phyloP scores from a whole-genome alignment of 202 grass and related monocot species.

The Elaeis oleifera region DNA sequence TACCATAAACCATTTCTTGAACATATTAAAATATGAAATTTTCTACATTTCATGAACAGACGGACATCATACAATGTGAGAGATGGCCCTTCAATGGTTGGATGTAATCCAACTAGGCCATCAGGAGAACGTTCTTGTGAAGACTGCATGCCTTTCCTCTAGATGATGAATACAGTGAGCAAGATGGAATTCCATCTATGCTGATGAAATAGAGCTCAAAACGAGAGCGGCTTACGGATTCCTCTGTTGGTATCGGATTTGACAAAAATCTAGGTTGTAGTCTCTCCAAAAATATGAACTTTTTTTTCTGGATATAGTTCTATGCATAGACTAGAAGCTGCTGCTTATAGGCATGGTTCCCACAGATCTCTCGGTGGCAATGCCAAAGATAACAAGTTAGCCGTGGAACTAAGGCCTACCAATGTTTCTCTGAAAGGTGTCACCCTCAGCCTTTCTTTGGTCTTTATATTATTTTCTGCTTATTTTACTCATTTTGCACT shows the following conservation, averaged over 20 bases:
- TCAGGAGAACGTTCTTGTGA: slow-evolving; percentile 68
- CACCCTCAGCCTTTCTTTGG: slow-evolving; percentile 5
- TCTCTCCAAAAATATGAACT: slow-evolving; percentile 45
- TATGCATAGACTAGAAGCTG: slow-evolving; percentile 32
- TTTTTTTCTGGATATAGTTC: slow-evolving; percentile 57
- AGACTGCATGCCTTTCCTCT: slow-evolving; percentile 78
- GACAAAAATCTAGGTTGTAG: slow-evolving; percentile 47
- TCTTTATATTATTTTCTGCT: slow-evolving; percentile 24
- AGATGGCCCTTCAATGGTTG: slow-evolving; percentile 36
- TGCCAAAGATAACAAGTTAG: slow-evolving; percentile 42
- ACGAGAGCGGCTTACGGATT: slow-evolving; percentile 40
- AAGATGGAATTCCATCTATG: slow-evolving; percentile 35
- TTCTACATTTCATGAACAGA: slow-evolving; percentile 25
- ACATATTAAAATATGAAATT: slow-evolving; percentile 25
- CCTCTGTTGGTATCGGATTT: slow-evolving; percentile 24
- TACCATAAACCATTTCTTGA: background rate
- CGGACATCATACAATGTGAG: slow-evolving; percentile 35
- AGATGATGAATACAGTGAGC: slow-evolving; percentile 52
- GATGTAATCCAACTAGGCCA: slow-evolving; percentile 43
- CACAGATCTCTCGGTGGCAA: slow-evolving; percentile 28
- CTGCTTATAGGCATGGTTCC: slow-evolving; percentile 32
- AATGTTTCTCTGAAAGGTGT: slow-evolving; percentile 52
- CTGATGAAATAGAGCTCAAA: slow-evolving; percentile 28
- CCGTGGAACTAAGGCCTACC: slow-evolving; percentile 19
- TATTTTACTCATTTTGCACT: slow-evolving; percentile 12